Evolutionary conservation across 1,284 basidiomycete species (phyloP).

Genomic region (Leccinum pachyderme): DNA sequence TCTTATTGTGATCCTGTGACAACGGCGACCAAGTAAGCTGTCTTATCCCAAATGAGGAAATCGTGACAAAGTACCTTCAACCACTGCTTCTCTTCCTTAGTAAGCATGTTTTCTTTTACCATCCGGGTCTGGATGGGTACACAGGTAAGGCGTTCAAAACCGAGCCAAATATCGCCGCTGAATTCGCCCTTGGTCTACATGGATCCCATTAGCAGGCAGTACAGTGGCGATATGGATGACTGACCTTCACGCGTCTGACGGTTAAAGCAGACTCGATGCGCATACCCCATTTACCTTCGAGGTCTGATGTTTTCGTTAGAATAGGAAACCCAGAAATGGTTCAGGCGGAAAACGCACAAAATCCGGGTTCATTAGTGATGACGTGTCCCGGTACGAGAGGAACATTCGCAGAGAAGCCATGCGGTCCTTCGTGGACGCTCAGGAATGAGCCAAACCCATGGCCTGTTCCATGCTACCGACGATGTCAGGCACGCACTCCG

Average conservation of each 20-base stretch:
- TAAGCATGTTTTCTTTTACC: conserved; percentile 82
- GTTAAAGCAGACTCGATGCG: conserved; percentile 84
- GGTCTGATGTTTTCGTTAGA: conserved; percentile 47
- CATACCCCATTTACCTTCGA: conserved; percentile 83
- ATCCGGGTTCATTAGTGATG: conserved; percentile 86
- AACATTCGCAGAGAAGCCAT: conserved; percentile 64
- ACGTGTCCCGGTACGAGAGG: conserved; percentile 81
- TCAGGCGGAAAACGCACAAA: conserved; percentile 51
- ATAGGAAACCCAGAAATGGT: conserved; percentile 17
- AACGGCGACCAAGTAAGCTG: conserved; percentile 6
- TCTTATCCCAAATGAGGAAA: background rate
- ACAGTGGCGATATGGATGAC: conserved; percentile 4
- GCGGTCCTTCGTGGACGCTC: conserved; percentile 76
- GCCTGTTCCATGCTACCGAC: conserved; percentile 73
- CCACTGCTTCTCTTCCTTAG: conserved; percentile 87
- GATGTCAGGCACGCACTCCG: conserved; percentile 9
- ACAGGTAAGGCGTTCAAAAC: conserved; percentile 86
- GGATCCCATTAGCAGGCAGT: conserved; percentile 10
- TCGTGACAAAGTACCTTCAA: conserved; percentile 55
- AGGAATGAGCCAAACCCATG: conserved; percentile 83
- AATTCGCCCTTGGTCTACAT: conserved; percentile 67
- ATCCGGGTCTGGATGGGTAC: conserved; percentile 93
- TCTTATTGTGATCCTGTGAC: conserved; percentile 77
- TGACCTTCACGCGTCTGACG: conserved; percentile 63
- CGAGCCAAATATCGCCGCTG: conserved; percentile 75